Evolutionary conservation across 805 yeast species (phyloP), one percentile per base, ranked within the genome.

Genomic region (Pichia deserticola): DNA sequence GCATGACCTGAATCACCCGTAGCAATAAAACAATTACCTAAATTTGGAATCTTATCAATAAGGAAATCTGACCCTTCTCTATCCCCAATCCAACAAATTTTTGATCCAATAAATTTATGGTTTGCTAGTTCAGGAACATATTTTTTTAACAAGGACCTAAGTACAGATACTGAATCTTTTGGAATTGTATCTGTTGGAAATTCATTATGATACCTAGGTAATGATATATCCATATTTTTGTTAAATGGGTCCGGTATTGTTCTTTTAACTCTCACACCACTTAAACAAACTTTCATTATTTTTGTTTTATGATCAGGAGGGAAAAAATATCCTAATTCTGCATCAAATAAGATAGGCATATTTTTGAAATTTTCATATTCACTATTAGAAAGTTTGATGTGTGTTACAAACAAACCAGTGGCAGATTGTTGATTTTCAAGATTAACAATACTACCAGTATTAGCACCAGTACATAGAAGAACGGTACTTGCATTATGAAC

Each of bases 1-100:
- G 65, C 75, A 56, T 74, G 77, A 10, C 77, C 75, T 3, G 76
- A 66, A 55, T 73, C 77, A 15, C 77, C 78, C 6, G 72, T 63
- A 0, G 75, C 76, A 29, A 74, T 68, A 44, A 48, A 65, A 1
- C 71, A 58, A 29, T 66, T 68, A 0, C 45, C 36, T 13, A 47
- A 53, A 1, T 53, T 48, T 3, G 77, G 76, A 9, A 67, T 60
- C 28, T 54, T 51, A 51, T 73, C 76, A 30, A 73, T 68, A 4
- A 73, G 50, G 49, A 72, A 72, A 49, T 72, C 62, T 5, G 67
- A 60, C 37, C 66, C 66, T 6, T 66, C 50, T 7, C 74, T 65
- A 51, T 73, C 76, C 15, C 71, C 66, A 40, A 63, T 59, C 65
- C 71, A 60, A 46, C 74, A 70, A 4, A 62, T 50, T 45, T 68